These are phyloP conservation scores for Vitis amurensis DNA, from an alignment of 164 flowering plant genomes.

Conservation along the genomic window DNA sequence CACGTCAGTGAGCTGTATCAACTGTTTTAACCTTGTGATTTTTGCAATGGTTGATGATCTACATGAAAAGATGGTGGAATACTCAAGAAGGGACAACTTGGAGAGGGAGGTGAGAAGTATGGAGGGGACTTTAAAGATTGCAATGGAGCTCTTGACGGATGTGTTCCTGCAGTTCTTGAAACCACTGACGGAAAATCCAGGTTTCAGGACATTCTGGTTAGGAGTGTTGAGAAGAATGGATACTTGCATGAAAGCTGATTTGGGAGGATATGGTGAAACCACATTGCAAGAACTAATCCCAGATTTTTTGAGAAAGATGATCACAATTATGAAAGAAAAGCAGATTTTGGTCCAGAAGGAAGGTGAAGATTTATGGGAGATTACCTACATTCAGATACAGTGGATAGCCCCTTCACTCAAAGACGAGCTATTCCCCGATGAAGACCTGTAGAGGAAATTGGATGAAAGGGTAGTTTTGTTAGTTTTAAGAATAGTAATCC, in stretches of 20 bases:
- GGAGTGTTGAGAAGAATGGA: slow-evolving; percentile 92
- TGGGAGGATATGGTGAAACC: slow-evolving; percentile 56
- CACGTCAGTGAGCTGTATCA: slow-evolving; percentile 46
- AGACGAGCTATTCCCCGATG: slow-evolving; percentile 80
- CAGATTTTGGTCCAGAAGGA: slow-evolving; percentile 57
- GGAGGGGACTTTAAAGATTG: slow-evolving; percentile 71
- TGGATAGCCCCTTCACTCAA: slow-evolving; percentile 92
- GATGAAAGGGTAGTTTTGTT: no score
- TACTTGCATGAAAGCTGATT: slow-evolving; percentile 84
- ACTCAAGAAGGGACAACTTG: slow-evolving; percentile 70
- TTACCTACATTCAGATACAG: slow-evolving; percentile 84
- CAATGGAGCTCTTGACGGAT: slow-evolving; percentile 74
- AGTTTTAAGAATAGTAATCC: no score
- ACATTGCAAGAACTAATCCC: slow-evolving; percentile 56
- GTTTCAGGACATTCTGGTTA: slow-evolving; percentile 80
- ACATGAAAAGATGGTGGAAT: slow-evolving; percentile 84
- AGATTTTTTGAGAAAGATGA: slow-evolving; percentile 60
- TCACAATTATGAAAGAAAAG: slow-evolving; percentile 63
- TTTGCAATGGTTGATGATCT: slow-evolving; percentile 94
- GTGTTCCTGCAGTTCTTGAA: slow-evolving; percentile 63
- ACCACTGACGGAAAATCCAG: slow-evolving; percentile 47
- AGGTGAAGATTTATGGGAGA: slow-evolving; percentile 83
- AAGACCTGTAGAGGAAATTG: slow-evolving; percentile 12
- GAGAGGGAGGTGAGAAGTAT: slow-evolving; percentile 75
- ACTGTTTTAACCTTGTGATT: slow-evolving; percentile 59